These are phyloP conservation scores for Borealophlyctis nickersoniae DNA, from an alignment of 192 early-diverging fungal species.

Conservation along the genomic window DNA sequence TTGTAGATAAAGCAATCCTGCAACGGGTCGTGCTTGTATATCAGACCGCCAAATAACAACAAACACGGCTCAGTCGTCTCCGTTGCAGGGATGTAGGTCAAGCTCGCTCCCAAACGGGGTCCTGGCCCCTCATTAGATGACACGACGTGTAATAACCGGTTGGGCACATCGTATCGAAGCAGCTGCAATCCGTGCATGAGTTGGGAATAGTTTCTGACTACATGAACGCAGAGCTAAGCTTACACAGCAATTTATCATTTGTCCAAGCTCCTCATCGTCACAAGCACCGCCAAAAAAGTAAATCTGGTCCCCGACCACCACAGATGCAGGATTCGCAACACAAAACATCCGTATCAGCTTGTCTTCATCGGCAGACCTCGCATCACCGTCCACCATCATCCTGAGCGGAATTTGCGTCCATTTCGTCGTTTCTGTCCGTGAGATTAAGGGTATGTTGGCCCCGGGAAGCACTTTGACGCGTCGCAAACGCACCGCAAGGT, in stretches of 20 bases:
- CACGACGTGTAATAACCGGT: not conserved
- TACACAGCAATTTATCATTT: not conserved
- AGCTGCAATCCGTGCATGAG: no score
- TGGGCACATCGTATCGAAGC: not conserved
- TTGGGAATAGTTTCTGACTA: no score
- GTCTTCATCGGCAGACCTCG: no score
- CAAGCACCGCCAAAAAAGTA: not conserved
- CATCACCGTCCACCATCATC: no score
- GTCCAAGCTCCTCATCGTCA: not conserved
- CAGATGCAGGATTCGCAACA: no score
- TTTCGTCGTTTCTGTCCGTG: no score
- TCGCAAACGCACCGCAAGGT: no score
- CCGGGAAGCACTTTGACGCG: no score
- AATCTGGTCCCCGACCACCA: not conserved
- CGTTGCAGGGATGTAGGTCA: constrained; percentile 11
- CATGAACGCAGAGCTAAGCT: not conserved
- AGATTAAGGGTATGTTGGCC: no score
- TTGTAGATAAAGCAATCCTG: constrained; percentile 22
- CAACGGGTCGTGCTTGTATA: not conserved
- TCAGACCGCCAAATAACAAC: constrained; percentile 10
- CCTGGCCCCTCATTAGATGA: not conserved
- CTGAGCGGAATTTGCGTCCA: no score
- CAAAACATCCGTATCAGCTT: no score
- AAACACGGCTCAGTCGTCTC: constrained; percentile 1
- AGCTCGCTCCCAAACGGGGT: constrained; percentile 10